Evolutionary conservation across 129 eudicot species (phyloP).

Genomic region (Dittrichia graveolens): DNA sequence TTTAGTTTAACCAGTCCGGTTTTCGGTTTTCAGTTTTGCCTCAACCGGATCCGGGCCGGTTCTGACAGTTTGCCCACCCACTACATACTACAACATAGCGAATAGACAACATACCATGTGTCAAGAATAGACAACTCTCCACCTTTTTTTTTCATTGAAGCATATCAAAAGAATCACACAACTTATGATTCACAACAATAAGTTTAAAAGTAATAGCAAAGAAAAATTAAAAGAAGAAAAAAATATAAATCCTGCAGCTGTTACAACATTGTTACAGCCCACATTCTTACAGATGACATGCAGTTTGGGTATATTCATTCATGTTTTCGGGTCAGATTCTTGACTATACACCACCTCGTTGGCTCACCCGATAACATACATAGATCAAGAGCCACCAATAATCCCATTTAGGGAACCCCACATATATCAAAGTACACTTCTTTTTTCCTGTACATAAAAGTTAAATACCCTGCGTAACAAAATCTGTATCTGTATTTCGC

Average conservation of each 20-base stretch:
- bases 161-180: conserved; percentile 35
- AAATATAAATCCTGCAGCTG: conserved; percentile 25
- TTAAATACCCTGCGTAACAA: conserved; percentile 19
- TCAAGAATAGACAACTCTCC: conserved; percentile 3
- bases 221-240: background rate
- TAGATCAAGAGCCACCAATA: background rate
- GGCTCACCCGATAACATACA: background rate
- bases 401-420: background rate
- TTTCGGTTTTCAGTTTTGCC: too few relatives aligned
- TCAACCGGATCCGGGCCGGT: too few relatives aligned
- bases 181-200: conserved; percentile 28
- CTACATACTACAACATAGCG: too few relatives aligned
- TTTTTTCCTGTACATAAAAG: conserved; percentile 17
- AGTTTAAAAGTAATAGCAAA: conserved; percentile 6
- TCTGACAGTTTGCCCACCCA: too few relatives aligned
- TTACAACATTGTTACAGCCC: conserved; percentile 8
- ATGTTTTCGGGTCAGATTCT: conserved; percentile 29
- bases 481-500: conserved; percentile 13
- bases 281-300: conserved; percentile 13
- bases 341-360: conserved; percentile 31
- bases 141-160: conserved; percentile 16
- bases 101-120: background rate
- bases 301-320: conserved; percentile 13
- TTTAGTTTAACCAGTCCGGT: too few relatives aligned
- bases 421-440: background rate